Evolutionary conservation across 129 eudicot species (phyloP), one percentile per base, ranked within the genome.

Genomic region (Pulicaria dysenterica): DNA sequence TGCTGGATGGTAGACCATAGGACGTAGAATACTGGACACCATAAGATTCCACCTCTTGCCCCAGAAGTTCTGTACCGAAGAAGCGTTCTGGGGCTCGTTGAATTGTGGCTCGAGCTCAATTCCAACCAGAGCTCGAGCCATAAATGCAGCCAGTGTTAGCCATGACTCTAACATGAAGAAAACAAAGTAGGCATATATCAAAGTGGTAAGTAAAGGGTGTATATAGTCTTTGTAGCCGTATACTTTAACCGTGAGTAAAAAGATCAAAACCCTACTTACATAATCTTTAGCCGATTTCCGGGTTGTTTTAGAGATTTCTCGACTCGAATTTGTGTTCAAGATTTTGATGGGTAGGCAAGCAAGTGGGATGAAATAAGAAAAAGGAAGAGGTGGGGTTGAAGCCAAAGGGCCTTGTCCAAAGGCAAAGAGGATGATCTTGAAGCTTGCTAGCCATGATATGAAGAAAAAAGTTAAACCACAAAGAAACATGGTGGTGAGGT

Each of bases 1-100:
- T 1, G 78, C 50, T 0, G 92, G 92, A 19, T 47, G 62, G 63
- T 79, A 84, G 1, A 84, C 70, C 0, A 80, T 72, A 8, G 81
- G 65, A 0, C 76, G 86, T 24, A 88, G 56, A 17, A 81, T 73
- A 7, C 59, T 75, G 2, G 91, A 57, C 10, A 85, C 95, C 85
- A 76, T 73, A 0, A 85, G 75, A 39, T 88, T 88, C 91, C 95
- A 88, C 51, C 91, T 68, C 58, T 83, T 73, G 7, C 88, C 95
- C 91, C 91, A 88, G 36, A 88, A 88, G 69, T 85, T 81, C 44
- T 85, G 95, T 3, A 88, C 73, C 1, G 91, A 88, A 34, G 86
- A 82, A 6, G 91, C 75, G 3, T 78, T 70, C 40, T 78, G 80
- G 5, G 91, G 91, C 73, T 88, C 83, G 36, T 83, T 34, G 41